A percentile compares a stretch with the other conserved stretches of the same genome.
phyloP scores from a whole-genome alignment of 164 flowering plant genomes.

The Vitis rupestris region DNA sequence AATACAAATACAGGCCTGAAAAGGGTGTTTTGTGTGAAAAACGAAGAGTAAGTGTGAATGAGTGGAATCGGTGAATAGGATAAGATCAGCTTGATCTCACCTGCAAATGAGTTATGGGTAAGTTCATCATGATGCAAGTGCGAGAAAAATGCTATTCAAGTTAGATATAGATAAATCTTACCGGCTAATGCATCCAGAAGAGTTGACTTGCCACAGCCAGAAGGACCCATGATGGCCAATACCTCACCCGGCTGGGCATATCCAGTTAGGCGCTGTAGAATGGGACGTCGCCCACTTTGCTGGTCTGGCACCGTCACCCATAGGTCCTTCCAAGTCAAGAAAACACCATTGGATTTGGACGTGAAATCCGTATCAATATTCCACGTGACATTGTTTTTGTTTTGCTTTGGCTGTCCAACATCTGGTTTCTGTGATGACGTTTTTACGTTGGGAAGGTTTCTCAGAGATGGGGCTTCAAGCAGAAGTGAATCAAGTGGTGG shows the following conservation, averaged over 20 bases:
- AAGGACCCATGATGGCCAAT: conserved; percentile 11
- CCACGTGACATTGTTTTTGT: no score
- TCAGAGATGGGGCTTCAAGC: not conserved
- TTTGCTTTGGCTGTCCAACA: no score
- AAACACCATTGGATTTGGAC: not conserved
- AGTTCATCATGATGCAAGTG: no score
- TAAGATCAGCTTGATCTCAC: no score
- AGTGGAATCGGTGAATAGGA: no score
- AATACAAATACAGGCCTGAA: no score
- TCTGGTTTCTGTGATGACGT: not conserved
- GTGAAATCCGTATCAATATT: not conserved
- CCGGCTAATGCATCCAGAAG: conserved; percentile 8
- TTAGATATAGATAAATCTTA: not conserved
- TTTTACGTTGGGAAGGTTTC: not conserved
- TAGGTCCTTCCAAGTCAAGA: conserved; percentile 5
- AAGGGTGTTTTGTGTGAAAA: no score
- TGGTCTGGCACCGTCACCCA: conserved; percentile 3
- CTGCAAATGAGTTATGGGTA: no score
- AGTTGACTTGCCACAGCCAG: conserved; percentile 10
- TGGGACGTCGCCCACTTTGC: not conserved
- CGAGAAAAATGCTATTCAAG: no score
- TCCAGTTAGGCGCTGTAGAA: not conserved
- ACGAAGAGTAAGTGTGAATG: no score
- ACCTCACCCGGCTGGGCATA: conserved; percentile 5
- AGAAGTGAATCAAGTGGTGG: not conserved